These are phyloP conservation scores for Lactarius quietus DNA, from an alignment of 768 basidiomycete genomes.

Conservation along the genomic window DNA sequence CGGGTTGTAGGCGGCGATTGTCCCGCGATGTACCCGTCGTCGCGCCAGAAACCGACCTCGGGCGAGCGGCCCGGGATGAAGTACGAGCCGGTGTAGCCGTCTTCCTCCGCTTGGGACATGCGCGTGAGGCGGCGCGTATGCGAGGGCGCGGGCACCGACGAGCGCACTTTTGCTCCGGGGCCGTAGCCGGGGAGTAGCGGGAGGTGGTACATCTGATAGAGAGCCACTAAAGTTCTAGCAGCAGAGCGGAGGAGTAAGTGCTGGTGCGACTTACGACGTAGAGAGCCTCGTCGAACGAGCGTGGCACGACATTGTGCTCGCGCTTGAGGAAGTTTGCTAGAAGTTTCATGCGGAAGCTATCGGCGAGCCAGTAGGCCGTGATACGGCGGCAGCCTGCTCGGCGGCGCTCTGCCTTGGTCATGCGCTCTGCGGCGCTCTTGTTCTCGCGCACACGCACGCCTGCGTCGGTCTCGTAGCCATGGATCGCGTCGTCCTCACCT, in stretches of 20 bases:
- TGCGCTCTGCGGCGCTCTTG: constrained; percentile 83
- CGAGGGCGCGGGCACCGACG: constrained; percentile 57
- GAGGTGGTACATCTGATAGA: constrained; percentile 79
- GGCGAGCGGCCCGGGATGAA: constrained; percentile 45
- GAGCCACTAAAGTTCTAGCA: too few relatives aligned
- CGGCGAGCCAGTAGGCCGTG: constrained; percentile 87
- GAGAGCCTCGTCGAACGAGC: constrained; percentile 90
- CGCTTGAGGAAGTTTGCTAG: constrained; percentile 84
- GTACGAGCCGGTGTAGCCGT: constrained; percentile 85
- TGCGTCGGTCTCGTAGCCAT: constrained; percentile 63
- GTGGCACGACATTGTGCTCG: constrained; percentile 85
- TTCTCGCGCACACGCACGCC: constrained; percentile 44
- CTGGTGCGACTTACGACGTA: constrained; percentile 70
- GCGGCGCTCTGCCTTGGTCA: constrained; percentile 83
- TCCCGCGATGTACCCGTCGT: constrained; percentile 60
- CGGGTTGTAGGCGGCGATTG: constrained; percentile 26
- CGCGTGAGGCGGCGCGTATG: constrained; percentile 55
- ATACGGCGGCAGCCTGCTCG: constrained; percentile 76
- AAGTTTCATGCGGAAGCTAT: constrained; percentile 79
- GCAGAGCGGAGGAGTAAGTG: too few relatives aligned
- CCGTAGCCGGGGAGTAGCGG: constrained; percentile 91
- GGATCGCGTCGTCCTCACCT: constrained; percentile 44
- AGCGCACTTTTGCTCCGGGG: constrained; percentile 79
- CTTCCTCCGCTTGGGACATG: constrained; percentile 85
- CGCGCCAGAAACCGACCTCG: constrained; percentile 13